Evolutionary conservation across 352 stramenopile genomes (phyloP).

Genomic region (Phytophthora agathidicida): DNA sequence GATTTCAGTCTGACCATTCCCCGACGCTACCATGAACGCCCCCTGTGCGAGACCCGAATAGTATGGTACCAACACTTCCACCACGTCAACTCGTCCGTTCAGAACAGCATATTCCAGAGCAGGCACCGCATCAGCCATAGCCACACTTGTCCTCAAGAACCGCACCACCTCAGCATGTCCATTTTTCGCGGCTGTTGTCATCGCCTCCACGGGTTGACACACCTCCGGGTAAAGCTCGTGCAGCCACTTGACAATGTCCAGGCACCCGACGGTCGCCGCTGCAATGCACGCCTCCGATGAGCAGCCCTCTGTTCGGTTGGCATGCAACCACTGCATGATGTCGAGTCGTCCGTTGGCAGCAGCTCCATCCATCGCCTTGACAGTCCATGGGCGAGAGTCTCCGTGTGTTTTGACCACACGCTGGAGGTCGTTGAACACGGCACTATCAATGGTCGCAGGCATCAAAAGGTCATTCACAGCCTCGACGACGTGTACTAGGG

Average conservation of each 20-base stretch:
- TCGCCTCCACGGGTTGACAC: constrained; percentile 6
- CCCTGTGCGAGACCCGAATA: constrained; percentile 19
- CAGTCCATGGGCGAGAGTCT: constrained; percentile 2
- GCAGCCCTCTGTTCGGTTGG: constrained; percentile 8
- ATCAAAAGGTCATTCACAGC: constrained; percentile 13
- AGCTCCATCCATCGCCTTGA: constrained; percentile 17
- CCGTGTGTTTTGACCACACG: constrained; percentile 7
- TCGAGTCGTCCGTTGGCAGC: constrained; percentile 14
- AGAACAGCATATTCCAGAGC: constrained; percentile 6
- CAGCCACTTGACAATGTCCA: constrained; percentile 24
- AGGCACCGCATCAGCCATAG: constrained; percentile 9
- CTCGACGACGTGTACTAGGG: constrained; percentile 13
- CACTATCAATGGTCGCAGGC: constrained; percentile 13
- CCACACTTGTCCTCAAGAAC: constrained; percentile 10
- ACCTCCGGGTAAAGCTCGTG: constrained; percentile 4
- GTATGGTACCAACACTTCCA: constrained; percentile 9
- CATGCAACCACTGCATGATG: constrained; percentile 17
- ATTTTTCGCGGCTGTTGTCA: constrained; percentile 6
- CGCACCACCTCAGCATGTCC: constrained; percentile 8
- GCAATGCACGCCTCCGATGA: not conserved
- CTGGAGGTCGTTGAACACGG: constrained; percentile 18
- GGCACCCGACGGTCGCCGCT: not conserved
- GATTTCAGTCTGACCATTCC: constrained; percentile 9
- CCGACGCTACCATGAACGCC: constrained; percentile 18
- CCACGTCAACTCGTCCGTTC: constrained; percentile 5